Conservation (phyloP, 1,139 yeast genomes). For the Zhuliangozyma parablackwelliae region DNA sequence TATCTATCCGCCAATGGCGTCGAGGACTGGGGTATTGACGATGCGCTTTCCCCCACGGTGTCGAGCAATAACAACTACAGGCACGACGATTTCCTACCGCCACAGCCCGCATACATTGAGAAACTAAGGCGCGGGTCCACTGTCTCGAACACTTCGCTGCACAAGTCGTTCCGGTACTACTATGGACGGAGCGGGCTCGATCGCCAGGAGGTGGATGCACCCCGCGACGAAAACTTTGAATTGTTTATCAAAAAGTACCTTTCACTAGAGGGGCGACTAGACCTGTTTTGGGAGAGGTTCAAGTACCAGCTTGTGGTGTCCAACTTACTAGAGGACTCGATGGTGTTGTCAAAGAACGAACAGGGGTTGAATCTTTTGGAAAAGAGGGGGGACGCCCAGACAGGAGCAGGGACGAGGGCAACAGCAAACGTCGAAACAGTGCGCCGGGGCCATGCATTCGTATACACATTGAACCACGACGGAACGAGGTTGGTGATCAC, state of each 20-base stretch:
- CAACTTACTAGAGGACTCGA: conserved; percentile 39
- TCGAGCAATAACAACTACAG: conserved; percentile 3
- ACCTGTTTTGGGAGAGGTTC: conserved; percentile 39
- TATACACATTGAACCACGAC: conserved; percentile 7
- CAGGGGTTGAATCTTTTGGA: conserved; percentile 18
- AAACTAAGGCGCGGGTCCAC: conserved; percentile 1
- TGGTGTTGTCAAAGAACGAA: conserved; percentile 43
- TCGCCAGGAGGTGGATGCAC: neutral
- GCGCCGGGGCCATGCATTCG: neutral
- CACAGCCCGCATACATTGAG: conserved; percentile 1
- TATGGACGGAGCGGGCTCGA: conserved; percentile 5
- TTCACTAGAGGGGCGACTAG: conserved; percentile 13
- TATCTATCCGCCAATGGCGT: conserved; percentile 4
- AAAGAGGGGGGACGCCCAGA: neutral
- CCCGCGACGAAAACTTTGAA: conserved; percentile 21
- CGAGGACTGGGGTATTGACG: conserved; percentile 44
- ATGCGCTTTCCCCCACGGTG: conserved; percentile 14
- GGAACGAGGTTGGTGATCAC: conserved; percentile 18
- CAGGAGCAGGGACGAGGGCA: neutral
- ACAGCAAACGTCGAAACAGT: neutral
- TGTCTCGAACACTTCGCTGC: conserved; percentile 1
- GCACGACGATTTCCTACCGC: conserved; percentile 1
- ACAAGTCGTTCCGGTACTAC: conserved; percentile 5
- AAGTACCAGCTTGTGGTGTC: conserved; percentile 39
- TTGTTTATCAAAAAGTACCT: conserved; percentile 28